Evolutionary conservation across 192 early-diverging fungal genomes (phyloP), one percentile per base, ranked within the genome.

Genomic region (Obelidium mucronatum): DNA sequence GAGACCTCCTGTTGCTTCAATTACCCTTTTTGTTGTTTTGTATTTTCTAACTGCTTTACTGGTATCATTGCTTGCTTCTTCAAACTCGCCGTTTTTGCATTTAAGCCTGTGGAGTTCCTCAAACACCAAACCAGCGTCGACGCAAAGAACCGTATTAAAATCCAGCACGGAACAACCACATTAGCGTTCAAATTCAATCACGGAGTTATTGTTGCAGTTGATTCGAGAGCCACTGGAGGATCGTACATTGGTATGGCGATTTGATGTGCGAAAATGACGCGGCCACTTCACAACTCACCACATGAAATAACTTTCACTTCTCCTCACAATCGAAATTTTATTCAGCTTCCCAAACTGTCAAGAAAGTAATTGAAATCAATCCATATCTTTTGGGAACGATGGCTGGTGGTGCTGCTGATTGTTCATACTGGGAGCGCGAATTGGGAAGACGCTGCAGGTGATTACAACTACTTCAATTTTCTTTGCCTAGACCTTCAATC

Each of bases 301-400:
- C 0, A 11, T 59, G 13, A 59, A 22, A 19, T 51, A 19, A 60
- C 13, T 6, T 6, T 48, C 19, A 19, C 58, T 60, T 6, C 58
- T 60, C 52, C 42, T 6, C 67, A 1, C 3, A 15, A 4, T 56
- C 11, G 8, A 37, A 13, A 15, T 40, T 64, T 24, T 62, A 34
- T 39, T 40, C 88, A 93, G 93, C 94, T 48, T 96, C 96, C 40
- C 95, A 96, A 82, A 91, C 91, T 26, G 96, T 99, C 37, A 98
- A 97, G 77, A 99, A 99, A 83, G 92, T 99, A 19, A 98, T 99
- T 82, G 97, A 99, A 79, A 99, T 99, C 77, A 99, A 98, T 85
- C 95, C 95, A 53, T 98, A 95, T 77, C 85, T 99, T 70, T 86
- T 99, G 40, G 98, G 97, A 40, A 99, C 98, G 17, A 97, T 99